Evolutionary conservation across 2,329 filamentous ascomycete species (phyloP).

Genomic region (Salinomyces thailandicus): DNA sequence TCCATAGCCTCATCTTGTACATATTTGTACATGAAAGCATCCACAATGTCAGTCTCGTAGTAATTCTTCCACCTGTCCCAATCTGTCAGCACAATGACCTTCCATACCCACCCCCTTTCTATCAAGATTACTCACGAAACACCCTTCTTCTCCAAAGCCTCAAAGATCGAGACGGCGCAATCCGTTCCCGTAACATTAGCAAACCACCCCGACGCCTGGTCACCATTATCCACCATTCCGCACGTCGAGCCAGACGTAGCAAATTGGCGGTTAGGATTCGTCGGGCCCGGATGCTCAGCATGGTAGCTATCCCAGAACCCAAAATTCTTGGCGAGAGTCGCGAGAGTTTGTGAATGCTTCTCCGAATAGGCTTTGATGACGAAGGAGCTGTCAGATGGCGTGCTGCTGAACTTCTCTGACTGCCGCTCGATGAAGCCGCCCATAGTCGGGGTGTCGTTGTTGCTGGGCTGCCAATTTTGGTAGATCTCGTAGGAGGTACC

Average conservation of each 20-base stretch:
- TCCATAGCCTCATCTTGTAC: conserved; percentile 30
- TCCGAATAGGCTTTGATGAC: conserved; percentile 30
- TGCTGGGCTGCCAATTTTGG: conserved; percentile 28
- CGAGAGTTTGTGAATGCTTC: conserved; percentile 27
- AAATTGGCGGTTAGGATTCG: conserved; percentile 32
- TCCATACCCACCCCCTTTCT: too few relatives aligned
- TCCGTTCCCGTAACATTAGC: conserved; percentile 28
- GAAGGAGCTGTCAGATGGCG: conserved; percentile 27
- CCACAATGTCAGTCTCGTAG: conserved; percentile 30
- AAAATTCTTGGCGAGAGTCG: conserved; percentile 29
- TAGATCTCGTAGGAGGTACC: conserved; percentile 24
- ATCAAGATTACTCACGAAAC: conserved; percentile 14
- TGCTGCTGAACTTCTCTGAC: conserved; percentile 27
- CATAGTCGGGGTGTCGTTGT: conserved; percentile 29
- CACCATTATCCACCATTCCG: conserved; percentile 9
- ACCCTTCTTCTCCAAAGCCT: conserved; percentile 27
- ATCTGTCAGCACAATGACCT: too few relatives aligned
- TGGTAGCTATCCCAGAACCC: conserved; percentile 30
- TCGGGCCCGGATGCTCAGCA: conserved; percentile 31
- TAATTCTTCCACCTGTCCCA: conserved; percentile 28
- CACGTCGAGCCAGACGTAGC: conserved; percentile 24
- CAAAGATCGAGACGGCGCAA: conserved; percentile 26
- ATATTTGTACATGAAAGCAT: conserved; percentile 29
- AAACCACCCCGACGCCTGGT: conserved; percentile 22
- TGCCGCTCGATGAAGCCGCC: conserved; percentile 31